Evolutionary conservation across 345 rosid species (phyloP), one percentile per base, ranked within the genome.

Genomic region (Rubroshorea leprosula): DNA sequence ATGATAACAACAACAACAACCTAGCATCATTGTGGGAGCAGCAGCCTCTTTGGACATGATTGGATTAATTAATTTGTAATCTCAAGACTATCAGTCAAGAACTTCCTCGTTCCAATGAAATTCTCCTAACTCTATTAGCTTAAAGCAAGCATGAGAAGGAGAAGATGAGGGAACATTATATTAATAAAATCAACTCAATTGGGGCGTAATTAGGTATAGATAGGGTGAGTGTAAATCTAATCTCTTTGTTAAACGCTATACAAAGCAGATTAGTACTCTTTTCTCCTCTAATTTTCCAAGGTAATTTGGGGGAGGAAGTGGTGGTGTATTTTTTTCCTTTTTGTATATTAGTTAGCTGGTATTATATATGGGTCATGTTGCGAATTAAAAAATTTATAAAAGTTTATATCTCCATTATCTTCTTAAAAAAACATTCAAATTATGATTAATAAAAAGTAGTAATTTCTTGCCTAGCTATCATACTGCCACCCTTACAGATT

Each of bases 1-100:
- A 74, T 17, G 86, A 74, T 16, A 73, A 51, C 55, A 78, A 49
- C 58, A 22, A 58, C 27, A 58, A 43, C 27, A 55, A 63, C 22
- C 47, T 60, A 21, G 72, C 55, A 12, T 45, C 76, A 16, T 58
- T 70, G 29, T 80, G 84, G 89, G 89, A 82, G 41, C 41, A 82
- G 41, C 41, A 35, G 56, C 79, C 89, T 49, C 87, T 84, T 43
- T 84, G 84, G 91, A 68, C 87, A 67, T 84, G 74, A 79, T 63
- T 53, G 63, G 14, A 5, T 16, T 38, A 16, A 15, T 55, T 22
- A 22, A 2, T 13, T 13, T 13, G 14, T 13, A 2, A 2, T 39
- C 12, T 13, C 16, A 2, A 14, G 45, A 7, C 2, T 1, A 44
- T 6, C 12, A 35, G 41, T 8, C 41, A 1, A 29, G 4, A 29